Base-by-base conservation (phyloP, 106 monocot species). In the Gastrodia elata region DNA sequence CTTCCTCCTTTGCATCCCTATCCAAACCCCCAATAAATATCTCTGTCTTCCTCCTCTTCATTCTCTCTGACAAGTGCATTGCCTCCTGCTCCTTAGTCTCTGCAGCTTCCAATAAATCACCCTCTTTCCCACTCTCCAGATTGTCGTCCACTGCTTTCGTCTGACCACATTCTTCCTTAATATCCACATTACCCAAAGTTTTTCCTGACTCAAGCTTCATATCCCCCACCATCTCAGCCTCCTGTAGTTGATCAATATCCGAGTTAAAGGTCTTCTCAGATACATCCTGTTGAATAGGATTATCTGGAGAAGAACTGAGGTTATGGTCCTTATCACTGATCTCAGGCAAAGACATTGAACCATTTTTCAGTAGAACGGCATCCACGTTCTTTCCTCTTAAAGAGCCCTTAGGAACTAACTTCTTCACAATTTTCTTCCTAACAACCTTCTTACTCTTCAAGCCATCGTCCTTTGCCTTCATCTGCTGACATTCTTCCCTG, bases 11-110 rank as follows among this genome's bases (percentile, higher is more conserved):
- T 0, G 85, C 89, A 61, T 89, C 82, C 68, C 87, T 83, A 80
- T 87, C 80, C 75, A 95, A 76, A 8, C 91, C 95, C 16, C 91
- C 91, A 34, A 95, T 61, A 42, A 95, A 95, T 38, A 95, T 87
- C 80, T 95, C 95, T 26, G 89, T 85, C 70, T 82, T 95, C 84
- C 85, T 87, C 67, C 87, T 72, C 49, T 64, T 81, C 39, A 67
- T 83, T 38, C 84, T 69, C 82, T 92, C 91, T 8, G 76, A 82
- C 36, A 89, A 68, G 52, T 75, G 82, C 25, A 59, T 78, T 65
- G 77, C 71, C 65, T 75, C 71, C 49, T 79, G 79, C 13, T 55
- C 78, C 43, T 56, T 32, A 10, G 49, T 67, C 34, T 14, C 68
- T 38, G 34, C 70, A 34, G 30, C 52, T 39, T 74, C 78, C 64